Evolutionary conservation across 2,329 filamentous ascomycete species (phyloP), one percentile per base, ranked within the genome.

Genomic region (Microdochium trichocladiopsis): DNA sequence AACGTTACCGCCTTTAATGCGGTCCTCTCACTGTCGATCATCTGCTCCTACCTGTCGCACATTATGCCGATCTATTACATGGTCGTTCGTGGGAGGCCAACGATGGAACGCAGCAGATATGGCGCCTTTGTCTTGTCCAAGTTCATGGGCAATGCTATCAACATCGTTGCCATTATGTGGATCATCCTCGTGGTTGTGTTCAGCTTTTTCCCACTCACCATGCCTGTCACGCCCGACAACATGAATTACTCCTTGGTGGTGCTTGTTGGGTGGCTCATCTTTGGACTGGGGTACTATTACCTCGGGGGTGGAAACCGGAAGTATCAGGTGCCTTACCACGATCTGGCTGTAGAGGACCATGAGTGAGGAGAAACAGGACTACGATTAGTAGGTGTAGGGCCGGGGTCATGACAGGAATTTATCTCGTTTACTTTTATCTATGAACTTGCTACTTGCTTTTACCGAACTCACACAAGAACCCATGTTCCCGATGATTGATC

Each of bases 231-330:
- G 1, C 52, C 66, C 0, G 63, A 70, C 33, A 73, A 68, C 16
- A 77, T 78, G 72, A 78, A 77, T 45, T 77, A 77, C 52, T 67
- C 68, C 0, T 65, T 65, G 31, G 71, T 74, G 0, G 72, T 77
- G 0, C 58, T 75, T 57, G 61, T 61, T 2, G 72, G 67, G 0
- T 75, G 71, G 71, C 50, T 69, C 1, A 24, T 63, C 0, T 61
- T 69, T 28, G 70, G 71, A 0, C 58, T 60, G 0, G 25, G 5
- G 12, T 37, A 62, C 2, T 73, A 70, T 37, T 75, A 71, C 41
- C 50, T 53, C 1, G 48, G 52, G 0, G 49, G 49, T 4, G 65
- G 63, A 1, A 56, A 53, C 14, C 25, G 55, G 1, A 66, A 66
- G 52, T 68, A 60, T 8, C 31, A 63, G 48, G 59, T 66, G 18